Evolutionary conservation across 371 early-diverging fungal genomes (phyloP).

Genomic region (Actinomortierella wolfii): DNA sequence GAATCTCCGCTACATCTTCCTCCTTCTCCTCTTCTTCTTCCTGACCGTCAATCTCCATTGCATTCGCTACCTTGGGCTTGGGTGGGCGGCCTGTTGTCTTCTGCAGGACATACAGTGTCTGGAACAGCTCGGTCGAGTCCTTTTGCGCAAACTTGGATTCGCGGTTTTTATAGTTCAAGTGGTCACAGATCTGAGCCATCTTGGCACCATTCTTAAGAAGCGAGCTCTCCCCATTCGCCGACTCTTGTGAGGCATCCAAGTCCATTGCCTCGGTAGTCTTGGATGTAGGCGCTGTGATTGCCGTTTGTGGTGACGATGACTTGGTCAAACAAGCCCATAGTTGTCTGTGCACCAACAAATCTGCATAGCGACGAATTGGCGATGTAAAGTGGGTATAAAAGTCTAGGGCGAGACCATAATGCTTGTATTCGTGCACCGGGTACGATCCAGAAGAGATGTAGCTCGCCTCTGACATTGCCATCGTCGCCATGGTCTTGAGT

Average conservation of each 20-base stretch:
- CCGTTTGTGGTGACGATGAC: neutral
- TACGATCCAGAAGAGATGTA: conserved; percentile 64
- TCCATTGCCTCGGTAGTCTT: conserved; percentile 1
- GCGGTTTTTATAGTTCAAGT: conserved; percentile 72
- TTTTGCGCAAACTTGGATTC: conserved; percentile 78
- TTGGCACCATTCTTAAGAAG: conserved; percentile 51
- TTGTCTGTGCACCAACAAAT: conserved; percentile 95
- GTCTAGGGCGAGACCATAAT: conserved; percentile 89
- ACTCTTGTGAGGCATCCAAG: neutral
- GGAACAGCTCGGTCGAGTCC: conserved; percentile 81
- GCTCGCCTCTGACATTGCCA: conserved; percentile 80
- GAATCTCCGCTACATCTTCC: conserved; percentile 12
- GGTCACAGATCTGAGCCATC: conserved; percentile 56
- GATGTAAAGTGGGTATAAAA: conserved; percentile 97
- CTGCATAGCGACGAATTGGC: conserved; percentile 98
- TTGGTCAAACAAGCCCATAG: conserved; percentile 55
- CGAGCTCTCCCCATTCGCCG: too few relatives aligned
- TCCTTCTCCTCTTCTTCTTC: conserved; percentile 10
- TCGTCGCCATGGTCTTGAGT: conserved; percentile 75
- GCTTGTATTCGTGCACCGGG: conserved; percentile 58
- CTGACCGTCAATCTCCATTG: neutral
- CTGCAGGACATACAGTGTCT: conserved; percentile 72
- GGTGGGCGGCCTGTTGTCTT: conserved; percentile 32
- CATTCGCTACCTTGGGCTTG: neutral
- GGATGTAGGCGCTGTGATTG: neutral